A percentile compares a stretch with the other conserved stretches of the same genome.
Conservation (phyloP, 257 asterid genomes). For the Petunia secreta region DNA sequence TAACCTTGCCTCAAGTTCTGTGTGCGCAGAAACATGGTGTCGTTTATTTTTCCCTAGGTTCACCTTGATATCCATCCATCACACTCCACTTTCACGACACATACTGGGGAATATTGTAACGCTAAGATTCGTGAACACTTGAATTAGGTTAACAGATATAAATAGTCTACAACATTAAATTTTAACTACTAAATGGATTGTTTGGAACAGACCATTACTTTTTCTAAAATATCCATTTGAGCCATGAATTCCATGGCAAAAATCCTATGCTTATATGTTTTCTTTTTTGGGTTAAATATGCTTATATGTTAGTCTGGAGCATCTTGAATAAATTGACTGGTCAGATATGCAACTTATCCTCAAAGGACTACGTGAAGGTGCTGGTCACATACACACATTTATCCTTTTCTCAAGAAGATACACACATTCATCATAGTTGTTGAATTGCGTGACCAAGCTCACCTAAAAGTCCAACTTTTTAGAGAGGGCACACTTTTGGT, state of each 20-base stretch:
- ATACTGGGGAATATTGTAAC: not conserved
- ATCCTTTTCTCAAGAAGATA: not conserved
- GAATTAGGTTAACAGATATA: conserved; percentile 11
- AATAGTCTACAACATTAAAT: not conserved
- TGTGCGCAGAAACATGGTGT: not conserved
- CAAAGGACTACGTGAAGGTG: not conserved
- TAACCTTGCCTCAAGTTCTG: conserved; percentile 16
- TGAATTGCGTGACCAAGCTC: not conserved
- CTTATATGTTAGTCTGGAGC: conserved; percentile 5
- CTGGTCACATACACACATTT: not conserved
- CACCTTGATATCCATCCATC: not conserved
- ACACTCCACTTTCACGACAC: not conserved
- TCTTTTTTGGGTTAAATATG: not conserved
- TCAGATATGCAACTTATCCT: not conserved
- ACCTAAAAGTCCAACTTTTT: not conserved
- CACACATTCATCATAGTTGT: not conserved
- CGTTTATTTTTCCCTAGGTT: not conserved
- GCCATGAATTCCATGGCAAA: conserved; percentile 11
- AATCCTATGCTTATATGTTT: not conserved
- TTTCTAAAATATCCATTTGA: conserved; percentile 8
- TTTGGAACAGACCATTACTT: conserved; percentile 12
- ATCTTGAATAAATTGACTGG: conserved; percentile 5
- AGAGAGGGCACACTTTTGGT: not conserved
- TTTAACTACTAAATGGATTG: not conserved
- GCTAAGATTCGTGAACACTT: not conserved